Conservation (phyloP, 108 stramenopile species). For the Discostella stelligeroides region DNA sequence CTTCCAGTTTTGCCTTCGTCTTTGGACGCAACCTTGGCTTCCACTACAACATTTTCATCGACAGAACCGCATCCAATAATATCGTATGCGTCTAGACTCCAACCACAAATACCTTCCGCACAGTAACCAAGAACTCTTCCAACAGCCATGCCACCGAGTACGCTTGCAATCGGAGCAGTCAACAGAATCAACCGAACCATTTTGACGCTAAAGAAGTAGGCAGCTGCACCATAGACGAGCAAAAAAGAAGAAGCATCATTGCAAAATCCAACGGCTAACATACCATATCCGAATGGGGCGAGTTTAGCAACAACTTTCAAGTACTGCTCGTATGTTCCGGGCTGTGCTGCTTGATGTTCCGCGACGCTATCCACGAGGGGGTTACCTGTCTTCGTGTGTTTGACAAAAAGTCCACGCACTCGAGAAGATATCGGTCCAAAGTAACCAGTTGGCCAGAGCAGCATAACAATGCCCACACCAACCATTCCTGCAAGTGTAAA, state of each 20-base stretch:
- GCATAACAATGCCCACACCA: slow-evolving; percentile 38
- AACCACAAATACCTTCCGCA: slow-evolving; percentile 45
- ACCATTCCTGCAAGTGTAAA: slow-evolving; percentile 42
- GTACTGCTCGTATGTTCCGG: slow-evolving; percentile 93
- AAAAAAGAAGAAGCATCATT: slow-evolving; percentile 90
- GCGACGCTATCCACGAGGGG: slow-evolving; percentile 93
- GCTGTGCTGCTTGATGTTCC: slow-evolving; percentile 97
- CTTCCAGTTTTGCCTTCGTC: slow-evolving; percentile 41
- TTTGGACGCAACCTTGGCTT: slow-evolving; percentile 2
- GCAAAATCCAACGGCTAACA: slow-evolving; percentile 62
- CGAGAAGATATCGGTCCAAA: slow-evolving; percentile 91
- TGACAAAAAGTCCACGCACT: slow-evolving; percentile 90
- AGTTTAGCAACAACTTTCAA: slow-evolving; percentile 70
- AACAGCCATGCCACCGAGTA: slow-evolving; percentile 87
- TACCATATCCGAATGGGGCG: slow-evolving; percentile 92
- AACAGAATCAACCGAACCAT: slow-evolving; percentile 98
- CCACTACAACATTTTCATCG: neutral
- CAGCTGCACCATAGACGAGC: slow-evolving; percentile 87
- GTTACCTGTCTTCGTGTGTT: slow-evolving; percentile 93
- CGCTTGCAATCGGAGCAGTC: slow-evolving; percentile 93
- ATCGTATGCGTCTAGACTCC: slow-evolving; percentile 38
- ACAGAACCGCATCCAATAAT: neutral
- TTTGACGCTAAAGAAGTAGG: slow-evolving; percentile 96
- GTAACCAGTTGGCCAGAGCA: slow-evolving; percentile 83
- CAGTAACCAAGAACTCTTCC: slow-evolving; percentile 63